Percentiles rank a stretch among this genome's conserved stretches.
Evolutionary conservation across 2,329 filamentous ascomycete species (phyloP).

Genomic region (Delphinella strobiligena): DNA sequence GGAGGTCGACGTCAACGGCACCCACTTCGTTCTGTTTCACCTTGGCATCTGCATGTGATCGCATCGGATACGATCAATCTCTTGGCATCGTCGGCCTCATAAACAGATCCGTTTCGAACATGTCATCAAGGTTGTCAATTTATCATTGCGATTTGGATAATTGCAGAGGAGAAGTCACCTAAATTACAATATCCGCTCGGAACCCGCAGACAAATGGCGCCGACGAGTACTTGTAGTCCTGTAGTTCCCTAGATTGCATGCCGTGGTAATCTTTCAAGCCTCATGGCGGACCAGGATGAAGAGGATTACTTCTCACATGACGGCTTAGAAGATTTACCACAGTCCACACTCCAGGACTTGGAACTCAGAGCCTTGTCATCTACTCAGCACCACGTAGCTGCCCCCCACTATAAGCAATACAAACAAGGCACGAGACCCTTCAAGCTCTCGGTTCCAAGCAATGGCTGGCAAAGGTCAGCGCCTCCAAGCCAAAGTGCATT

Average conservation of each 20-base stretch:
- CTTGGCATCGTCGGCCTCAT: neutral
- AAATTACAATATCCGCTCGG: too few species aligned
- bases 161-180: too few species aligned
- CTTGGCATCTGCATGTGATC: neutral
- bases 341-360: slow-evolving; percentile 31
- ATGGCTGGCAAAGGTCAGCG: neutral
- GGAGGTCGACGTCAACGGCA: slow-evolving; percentile 3
- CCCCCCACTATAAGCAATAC: slow-evolving; percentile 1
- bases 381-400: slow-evolving; percentile 22
- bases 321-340: slow-evolving; percentile 32
- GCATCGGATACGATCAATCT: neutral
- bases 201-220: too few species aligned
- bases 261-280: neutral
- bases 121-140: too few species aligned
- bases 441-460: neutral
- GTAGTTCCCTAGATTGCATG: neutral
- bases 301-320: slow-evolving; percentile 36
- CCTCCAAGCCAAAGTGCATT: neutral
- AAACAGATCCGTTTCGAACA: too few species aligned
- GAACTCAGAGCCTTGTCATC: slow-evolving; percentile 32
- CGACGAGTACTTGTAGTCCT: neutral
- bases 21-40: neutral
- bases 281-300: slow-evolving; percentile 22
- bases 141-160: too few species aligned
- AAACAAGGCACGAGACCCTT: slow-evolving; percentile 1